These are phyloP conservation scores for Candida neerlandica DNA, from an alignment of 1,139 yeast species.

Conservation along the genomic window DNA sequence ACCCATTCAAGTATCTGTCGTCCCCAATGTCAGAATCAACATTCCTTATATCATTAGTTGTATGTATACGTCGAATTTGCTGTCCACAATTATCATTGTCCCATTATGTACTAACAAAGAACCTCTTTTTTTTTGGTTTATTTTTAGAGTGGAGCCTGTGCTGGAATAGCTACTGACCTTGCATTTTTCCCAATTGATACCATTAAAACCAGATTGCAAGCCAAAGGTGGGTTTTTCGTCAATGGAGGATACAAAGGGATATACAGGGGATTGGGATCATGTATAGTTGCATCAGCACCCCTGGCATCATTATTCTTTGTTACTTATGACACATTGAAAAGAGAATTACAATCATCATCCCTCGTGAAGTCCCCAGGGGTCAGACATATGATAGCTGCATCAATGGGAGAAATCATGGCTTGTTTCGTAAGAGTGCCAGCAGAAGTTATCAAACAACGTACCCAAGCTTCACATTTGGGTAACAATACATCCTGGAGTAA, in stretches of 20 bases:
- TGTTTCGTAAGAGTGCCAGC: constrained; percentile 95
- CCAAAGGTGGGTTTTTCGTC: constrained; percentile 87
- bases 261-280: constrained; percentile 89
- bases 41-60: constrained; percentile 14
- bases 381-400: constrained; percentile 85
- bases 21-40: constrained; percentile 10
- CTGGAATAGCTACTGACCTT: constrained; percentile 93
- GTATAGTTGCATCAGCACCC: constrained; percentile 95
- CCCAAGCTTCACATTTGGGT: constrained; percentile 65
- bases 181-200: constrained; percentile 97
- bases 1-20: background rate
- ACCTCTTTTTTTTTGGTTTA: no score
- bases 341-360: constrained; percentile 33
- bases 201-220: constrained; percentile 88
- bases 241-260: constrained; percentile 95
- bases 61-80: constrained; percentile 6
- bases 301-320: constrained; percentile 87
- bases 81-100: background rate
- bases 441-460: constrained; percentile 91
- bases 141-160: constrained; percentile 84
- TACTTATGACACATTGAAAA: constrained; percentile 80
- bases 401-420: constrained; percentile 89
- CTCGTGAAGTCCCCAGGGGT: constrained; percentile 37
- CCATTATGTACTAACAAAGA: constrained; percentile 15
- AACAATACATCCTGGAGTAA: constrained; percentile 68